phyloP scores from a whole-genome alignment of 176 grass and related monocot genomes.

The Microstegium vimineum region DNA sequence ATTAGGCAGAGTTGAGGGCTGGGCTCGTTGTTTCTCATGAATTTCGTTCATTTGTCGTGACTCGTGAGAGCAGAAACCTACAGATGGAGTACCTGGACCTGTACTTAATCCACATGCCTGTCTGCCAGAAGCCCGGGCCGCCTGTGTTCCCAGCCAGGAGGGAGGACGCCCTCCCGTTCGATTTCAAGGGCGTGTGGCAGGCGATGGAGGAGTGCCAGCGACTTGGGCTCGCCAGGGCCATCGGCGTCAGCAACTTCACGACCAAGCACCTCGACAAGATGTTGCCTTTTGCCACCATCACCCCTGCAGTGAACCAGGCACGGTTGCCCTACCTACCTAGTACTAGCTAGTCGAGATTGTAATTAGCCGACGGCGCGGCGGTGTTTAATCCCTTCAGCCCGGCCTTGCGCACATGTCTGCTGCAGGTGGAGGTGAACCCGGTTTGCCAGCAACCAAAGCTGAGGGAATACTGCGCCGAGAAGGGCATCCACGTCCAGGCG shows the following conservation, averaged over 20 bases:
- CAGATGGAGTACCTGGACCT: slow-evolving; percentile 69
- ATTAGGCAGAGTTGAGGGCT: no score
- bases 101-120: slow-evolving; percentile 58
- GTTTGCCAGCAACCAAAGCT: slow-evolving; percentile 57
- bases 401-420: no score
- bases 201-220: slow-evolving; percentile 67
- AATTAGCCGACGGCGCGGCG: no score
- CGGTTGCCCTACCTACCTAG: no score
- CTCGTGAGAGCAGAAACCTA: slow-evolving; percentile 22
- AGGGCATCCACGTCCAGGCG: slow-evolving; percentile 45
- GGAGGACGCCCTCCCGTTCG: slow-evolving; percentile 45
- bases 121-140: slow-evolving; percentile 34
- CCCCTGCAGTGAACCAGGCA: slow-evolving; percentile 63
- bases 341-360: no score
- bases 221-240: slow-evolving; percentile 45
- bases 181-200: slow-evolving; percentile 56
- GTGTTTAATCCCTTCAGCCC: no score
- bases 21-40: no score
- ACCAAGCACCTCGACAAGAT: slow-evolving; percentile 39
- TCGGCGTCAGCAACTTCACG: slow-evolving; percentile 81
- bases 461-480: slow-evolving; percentile 31
- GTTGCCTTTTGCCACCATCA: slow-evolving; percentile 21
- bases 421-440: slow-evolving; percentile 39
- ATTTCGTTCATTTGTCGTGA: no score
- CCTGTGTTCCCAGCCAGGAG: background rate